phyloP scores from a whole-genome alignment of 768 basidiomycete species.

The Suillus lakei region DNA sequence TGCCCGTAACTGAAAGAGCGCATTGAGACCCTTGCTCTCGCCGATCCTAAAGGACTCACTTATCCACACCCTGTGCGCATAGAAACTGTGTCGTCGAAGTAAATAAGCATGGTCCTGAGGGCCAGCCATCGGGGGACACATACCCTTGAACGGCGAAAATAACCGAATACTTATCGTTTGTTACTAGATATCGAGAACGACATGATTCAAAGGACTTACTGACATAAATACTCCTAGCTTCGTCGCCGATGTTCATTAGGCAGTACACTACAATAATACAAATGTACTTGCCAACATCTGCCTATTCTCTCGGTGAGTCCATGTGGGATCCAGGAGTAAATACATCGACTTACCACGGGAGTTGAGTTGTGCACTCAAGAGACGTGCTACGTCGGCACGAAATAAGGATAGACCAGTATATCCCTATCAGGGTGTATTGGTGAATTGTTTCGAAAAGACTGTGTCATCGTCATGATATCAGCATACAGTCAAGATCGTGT shows the following conservation, averaged over 20 bases:
- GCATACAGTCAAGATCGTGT: not conserved
- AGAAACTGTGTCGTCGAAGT: slow-evolving; percentile 21
- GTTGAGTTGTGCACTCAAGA: not conserved
- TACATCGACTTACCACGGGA: not conserved
- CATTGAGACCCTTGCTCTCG: not conserved
- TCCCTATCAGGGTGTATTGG: not conserved
- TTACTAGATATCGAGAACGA: not conserved
- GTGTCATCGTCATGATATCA: not conserved
- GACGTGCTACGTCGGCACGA: slow-evolving; percentile 3
- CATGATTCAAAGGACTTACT: not conserved
- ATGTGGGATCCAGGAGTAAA: not conserved
- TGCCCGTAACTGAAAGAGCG: slow-evolving; percentile 19
- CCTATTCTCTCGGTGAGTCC: not conserved
- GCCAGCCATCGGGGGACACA: not conserved
- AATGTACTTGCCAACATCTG: not conserved
- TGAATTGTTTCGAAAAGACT: not conserved
- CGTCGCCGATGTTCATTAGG: not conserved
- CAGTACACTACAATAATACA: not conserved
- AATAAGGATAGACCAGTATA: not conserved
- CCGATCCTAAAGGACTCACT: slow-evolving; percentile 16
- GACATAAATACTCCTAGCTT: not conserved
- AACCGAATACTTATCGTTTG: slow-evolving; percentile 16
- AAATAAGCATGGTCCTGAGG: not conserved
- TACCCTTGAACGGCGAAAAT: slow-evolving; percentile 28
- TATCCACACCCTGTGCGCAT: slow-evolving; percentile 32